Evolutionary conservation across 2,329 filamentous ascomycete species (phyloP), one percentile per base, ranked within the genome.

Genomic region (Dactylellina leptospora): DNA sequence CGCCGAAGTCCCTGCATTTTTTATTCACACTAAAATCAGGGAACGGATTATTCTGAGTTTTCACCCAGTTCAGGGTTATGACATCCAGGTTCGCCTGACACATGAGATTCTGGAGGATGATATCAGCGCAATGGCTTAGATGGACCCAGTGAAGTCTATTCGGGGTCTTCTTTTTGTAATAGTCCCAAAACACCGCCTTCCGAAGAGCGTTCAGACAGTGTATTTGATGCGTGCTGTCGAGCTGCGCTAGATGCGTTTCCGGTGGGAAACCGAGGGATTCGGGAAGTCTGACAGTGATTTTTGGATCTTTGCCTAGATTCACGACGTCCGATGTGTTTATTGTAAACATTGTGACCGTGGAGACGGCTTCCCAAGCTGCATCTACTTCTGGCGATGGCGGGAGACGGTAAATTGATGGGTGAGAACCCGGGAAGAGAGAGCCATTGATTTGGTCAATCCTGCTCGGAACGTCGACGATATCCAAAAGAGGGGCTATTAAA

Each of bases 121-220:
- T 78, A 25, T 80, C 78, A 23, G 78, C 77, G 56, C 79, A 81
- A 40, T 81, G 79, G 44, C 78, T 77, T 4, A 80, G 71, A 61
- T 81, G 79, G 13, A 72, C 42, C 68, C 68, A 72, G 18, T 64
- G 42, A 3, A 72, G 51, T 25, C 59, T 63, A 27, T 59, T 60
- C 0, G 42, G 20, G 9, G n/a, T n/a, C 38, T 59, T 58, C 27
- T 71, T 38, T n/a, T 38, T 50, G 27, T 76, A 76, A 23, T 76
- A 64, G 16, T 75, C 58, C 6, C 47, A 69, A 51, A 60, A 61
- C 4, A 70, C 69, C 13, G 63, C 73, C 40, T 74, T 74, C 1
- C 75, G 70, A 30, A 76, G 53, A 6, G 50, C 59, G 47, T 76
- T 72, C 8, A 76, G 30, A 42, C 75, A 76, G 45, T 76, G 75